phyloP scores from a whole-genome alignment of 2,329 filamentous ascomycete genomes.

The Diaporthe vexans region DNA sequence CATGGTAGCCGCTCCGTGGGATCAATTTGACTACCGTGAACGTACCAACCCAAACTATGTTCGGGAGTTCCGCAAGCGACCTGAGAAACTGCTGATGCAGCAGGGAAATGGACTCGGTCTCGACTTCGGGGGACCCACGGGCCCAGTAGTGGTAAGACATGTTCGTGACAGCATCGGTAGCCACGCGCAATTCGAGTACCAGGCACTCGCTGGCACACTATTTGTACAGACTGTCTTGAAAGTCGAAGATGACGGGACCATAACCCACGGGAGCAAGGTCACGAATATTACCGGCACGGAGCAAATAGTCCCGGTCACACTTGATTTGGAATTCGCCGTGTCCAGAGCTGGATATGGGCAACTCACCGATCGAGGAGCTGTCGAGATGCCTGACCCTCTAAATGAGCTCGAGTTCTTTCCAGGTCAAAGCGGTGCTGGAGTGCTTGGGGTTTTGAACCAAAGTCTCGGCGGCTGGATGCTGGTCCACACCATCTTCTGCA shows the following conservation, averaged over 20 bases:
- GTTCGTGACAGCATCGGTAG: constrained; percentile 29
- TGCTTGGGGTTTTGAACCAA: constrained; percentile 38
- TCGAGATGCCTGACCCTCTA: constrained; percentile 37
- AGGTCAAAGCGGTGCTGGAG: background rate
- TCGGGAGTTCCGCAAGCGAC: constrained; percentile 41
- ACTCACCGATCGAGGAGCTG: constrained; percentile 44
- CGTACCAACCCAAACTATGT: constrained; percentile 41
- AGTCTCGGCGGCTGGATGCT: constrained; percentile 23
- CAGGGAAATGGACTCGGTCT: constrained; percentile 16
- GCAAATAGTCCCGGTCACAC: constrained; percentile 14
- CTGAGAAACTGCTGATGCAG: constrained; percentile 37
- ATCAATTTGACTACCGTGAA: constrained; percentile 42
- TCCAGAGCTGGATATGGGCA: constrained; percentile 45
- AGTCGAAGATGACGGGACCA: constrained; percentile 32
- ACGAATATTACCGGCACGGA: constrained; percentile 20
- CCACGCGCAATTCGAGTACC: constrained; percentile 35
- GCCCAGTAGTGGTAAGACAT: constrained; percentile 32
- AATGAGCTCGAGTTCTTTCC: constrained; percentile 29
- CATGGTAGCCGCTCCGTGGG: constrained; percentile 43
- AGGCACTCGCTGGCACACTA: background rate
- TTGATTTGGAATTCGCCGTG: constrained; percentile 40
- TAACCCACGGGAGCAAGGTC: constrained; percentile 40
- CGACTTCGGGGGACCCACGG: background rate
- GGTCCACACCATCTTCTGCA: constrained; percentile 17
- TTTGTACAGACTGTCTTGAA: constrained; percentile 31